These are phyloP conservation scores for Emmonsiellopsis sp. DNA, from an alignment of 2,329 filamentous ascomycete species.

Conservation along the genomic window DNA sequence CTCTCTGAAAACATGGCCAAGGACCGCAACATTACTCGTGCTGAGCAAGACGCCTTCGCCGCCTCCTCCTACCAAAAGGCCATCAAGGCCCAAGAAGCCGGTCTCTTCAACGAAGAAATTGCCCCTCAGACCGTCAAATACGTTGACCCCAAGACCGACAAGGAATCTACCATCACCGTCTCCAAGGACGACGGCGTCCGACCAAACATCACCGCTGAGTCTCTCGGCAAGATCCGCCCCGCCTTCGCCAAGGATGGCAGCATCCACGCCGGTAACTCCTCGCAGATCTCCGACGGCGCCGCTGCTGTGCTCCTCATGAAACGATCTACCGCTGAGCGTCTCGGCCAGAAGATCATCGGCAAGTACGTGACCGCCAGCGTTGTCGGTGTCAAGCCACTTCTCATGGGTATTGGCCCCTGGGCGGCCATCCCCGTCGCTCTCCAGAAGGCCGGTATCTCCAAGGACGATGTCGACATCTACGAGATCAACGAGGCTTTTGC, in stretches of 20 bases:
- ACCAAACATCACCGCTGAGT: conserved; percentile 75
- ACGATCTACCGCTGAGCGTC: conserved; percentile 76
- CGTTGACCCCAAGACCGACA: conserved; percentile 82
- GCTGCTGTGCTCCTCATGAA: conserved; percentile 94
- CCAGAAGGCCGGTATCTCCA: conserved; percentile 73
- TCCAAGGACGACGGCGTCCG: conserved; percentile 80
- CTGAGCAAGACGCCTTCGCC: conserved; percentile 82
- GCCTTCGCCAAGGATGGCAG: conserved; percentile 85
- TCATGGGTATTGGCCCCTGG: conserved; percentile 95
- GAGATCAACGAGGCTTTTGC: conserved; percentile 99
- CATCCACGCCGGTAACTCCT: conserved; percentile 95
- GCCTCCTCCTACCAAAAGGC: conserved; percentile 86
- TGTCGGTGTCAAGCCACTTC: conserved; percentile 80
- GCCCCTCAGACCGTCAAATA: conserved; percentile 75
- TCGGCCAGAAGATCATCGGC: conserved; percentile 81
- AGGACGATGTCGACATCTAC: conserved; percentile 89
- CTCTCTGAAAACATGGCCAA: conserved; percentile 93
- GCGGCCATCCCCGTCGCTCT: conserved; percentile 91
- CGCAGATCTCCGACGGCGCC: conserved; percentile 90
- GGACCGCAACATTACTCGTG: conserved; percentile 63
- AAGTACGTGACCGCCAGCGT: conserved; percentile 83
- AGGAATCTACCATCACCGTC: conserved; percentile 76
- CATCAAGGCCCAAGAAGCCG: conserved; percentile 68
- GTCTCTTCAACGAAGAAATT: conserved; percentile 92
- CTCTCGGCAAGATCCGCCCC: conserved; percentile 79